Percentiles rank a stretch among this genome's conserved stretches.
Evolutionary conservation across 2,329 filamentous ascomycete genomes (phyloP).

Genomic region (Colletotrichum spaethianum): DNA sequence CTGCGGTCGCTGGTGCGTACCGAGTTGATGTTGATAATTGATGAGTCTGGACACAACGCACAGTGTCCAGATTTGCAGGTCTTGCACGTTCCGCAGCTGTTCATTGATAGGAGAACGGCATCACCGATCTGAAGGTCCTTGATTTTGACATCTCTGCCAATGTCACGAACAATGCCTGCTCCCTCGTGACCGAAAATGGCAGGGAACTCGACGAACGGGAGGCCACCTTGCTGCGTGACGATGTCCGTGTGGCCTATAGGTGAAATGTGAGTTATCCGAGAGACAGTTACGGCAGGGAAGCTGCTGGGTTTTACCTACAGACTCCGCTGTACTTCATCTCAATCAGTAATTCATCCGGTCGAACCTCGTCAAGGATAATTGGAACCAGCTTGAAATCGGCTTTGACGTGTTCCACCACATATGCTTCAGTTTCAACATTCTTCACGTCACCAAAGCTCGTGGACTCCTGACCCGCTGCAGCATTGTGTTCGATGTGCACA

Average conservation of each 20-base stretch:
- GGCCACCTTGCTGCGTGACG: slow-evolving; percentile 25
- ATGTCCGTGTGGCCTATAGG: slow-evolving; percentile 78
- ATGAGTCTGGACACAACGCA: slow-evolving; percentile 77
- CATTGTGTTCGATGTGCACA: background rate
- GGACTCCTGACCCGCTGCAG: background rate
- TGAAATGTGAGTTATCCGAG: background rate
- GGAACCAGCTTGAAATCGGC: slow-evolving; percentile 27
- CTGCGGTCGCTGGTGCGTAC: slow-evolving; percentile 80
- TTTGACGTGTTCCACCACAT: slow-evolving; percentile 27
- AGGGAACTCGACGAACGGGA: slow-evolving; percentile 69
- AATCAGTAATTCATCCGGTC: slow-evolving; percentile 88
- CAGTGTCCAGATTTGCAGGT: slow-evolving; percentile 99
- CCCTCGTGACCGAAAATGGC: slow-evolving; percentile 92
- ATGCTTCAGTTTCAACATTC: slow-evolving; percentile 22
- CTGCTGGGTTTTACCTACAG: slow-evolving; percentile 59
- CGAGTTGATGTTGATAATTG: slow-evolving; percentile 73
- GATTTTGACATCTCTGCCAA: slow-evolving; percentile 93
- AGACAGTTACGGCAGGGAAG: background rate
- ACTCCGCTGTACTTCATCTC: slow-evolving; percentile 93
- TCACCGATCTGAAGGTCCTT: slow-evolving; percentile 94
- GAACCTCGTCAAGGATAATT: slow-evolving; percentile 31
- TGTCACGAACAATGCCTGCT: slow-evolving; percentile 91
- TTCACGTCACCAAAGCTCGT: background rate
- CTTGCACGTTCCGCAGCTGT: slow-evolving; percentile 97
- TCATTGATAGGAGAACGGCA: slow-evolving; percentile 89